Conservation (phyloP, 2,329 filamentous ascomycete species). For the Fusarium longipes region DNA sequence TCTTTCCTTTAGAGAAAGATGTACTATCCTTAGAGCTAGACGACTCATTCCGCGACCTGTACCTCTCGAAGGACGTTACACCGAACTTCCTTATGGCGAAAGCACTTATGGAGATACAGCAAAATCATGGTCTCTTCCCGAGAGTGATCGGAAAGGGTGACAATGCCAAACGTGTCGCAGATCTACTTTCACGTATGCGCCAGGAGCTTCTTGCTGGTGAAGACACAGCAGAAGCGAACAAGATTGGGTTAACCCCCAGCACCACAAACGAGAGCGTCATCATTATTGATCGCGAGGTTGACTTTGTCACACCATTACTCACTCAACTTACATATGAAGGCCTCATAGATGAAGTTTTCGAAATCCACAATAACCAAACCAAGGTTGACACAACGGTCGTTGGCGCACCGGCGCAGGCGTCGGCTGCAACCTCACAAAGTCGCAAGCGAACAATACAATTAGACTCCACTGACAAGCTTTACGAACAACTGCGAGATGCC, state of each 20-base stretch:
- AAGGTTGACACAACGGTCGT: conserved; percentile 93
- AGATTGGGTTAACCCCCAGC: conserved; percentile 82
- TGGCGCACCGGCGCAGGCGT: conserved; percentile 74
- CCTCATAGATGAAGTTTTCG: conserved; percentile 91
- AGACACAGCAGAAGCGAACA: conserved; percentile 70
- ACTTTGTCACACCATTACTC: conserved; percentile 90
- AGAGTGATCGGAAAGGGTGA: conserved; percentile 96
- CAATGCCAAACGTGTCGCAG: conserved; percentile 87
- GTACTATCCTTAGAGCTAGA: conserved; percentile 91
- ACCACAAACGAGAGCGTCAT: conserved; percentile 90
- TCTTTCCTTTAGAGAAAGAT: conserved; percentile 92
- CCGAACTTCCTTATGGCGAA: conserved; percentile 89
- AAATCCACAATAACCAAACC: conserved; percentile 90
- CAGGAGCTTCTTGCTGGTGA: conserved; percentile 88
- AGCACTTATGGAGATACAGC: conserved; percentile 93
- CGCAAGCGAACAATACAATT: conserved; percentile 89
- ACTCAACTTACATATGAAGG: conserved; percentile 98
- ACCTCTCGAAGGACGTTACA: conserved; percentile 89
- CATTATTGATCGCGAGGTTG: conserved; percentile 94
- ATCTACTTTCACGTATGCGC: conserved; percentile 89
- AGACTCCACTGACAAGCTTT: conserved; percentile 89
- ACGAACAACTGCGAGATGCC: conserved; percentile 85
- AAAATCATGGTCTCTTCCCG: conserved; percentile 91
- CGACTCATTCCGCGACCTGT: conserved; percentile 86
- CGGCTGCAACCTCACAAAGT: conserved; percentile 67